Conservation (phyloP, 768 basidiomycete genomes). For the Mycena rebaudengoi region DNA sequence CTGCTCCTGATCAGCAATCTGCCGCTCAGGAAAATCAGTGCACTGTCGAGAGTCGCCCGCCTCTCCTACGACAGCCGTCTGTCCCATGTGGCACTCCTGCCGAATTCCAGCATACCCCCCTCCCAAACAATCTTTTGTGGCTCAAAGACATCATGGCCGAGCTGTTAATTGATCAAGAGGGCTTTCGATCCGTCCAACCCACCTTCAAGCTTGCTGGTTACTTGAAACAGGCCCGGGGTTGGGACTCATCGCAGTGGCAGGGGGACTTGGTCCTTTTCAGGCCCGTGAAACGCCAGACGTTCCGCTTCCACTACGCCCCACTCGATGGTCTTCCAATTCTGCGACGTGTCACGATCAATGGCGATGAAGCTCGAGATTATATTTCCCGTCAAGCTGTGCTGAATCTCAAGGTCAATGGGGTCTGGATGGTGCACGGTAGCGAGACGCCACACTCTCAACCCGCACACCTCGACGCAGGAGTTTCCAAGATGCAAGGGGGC, state of each 20-base stretch:
- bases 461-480: constrained; percentile 23
- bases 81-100: constrained; percentile 22
- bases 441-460: constrained; percentile 54
- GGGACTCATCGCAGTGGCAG: constrained; percentile 43
- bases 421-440: constrained; percentile 76
- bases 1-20: background rate
- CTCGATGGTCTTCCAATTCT: constrained; percentile 76
- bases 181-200: constrained; percentile 72
- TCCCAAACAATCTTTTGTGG: constrained; percentile 58
- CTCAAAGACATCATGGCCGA: constrained; percentile 63
- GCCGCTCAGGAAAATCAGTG: constrained; percentile 1
- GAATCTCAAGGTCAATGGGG: constrained; percentile 72
- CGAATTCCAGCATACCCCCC: background rate
- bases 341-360: constrained; percentile 71
- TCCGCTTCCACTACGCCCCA: constrained; percentile 76
- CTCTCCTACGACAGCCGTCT: constrained; percentile 14
- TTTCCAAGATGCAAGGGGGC: constrained; percentile 29
- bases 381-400: constrained; percentile 80
- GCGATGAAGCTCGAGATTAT: constrained; percentile 76
- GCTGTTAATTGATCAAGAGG: constrained; percentile 85
- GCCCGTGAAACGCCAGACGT: constrained; percentile 64
- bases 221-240: constrained; percentile 38
- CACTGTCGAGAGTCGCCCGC: background rate
- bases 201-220: constrained; percentile 67
- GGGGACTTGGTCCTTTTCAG: constrained; percentile 70